Evolutionary conservation across 768 basidiomycete genomes (phyloP).

Genomic region (Grammothele lineata): DNA sequence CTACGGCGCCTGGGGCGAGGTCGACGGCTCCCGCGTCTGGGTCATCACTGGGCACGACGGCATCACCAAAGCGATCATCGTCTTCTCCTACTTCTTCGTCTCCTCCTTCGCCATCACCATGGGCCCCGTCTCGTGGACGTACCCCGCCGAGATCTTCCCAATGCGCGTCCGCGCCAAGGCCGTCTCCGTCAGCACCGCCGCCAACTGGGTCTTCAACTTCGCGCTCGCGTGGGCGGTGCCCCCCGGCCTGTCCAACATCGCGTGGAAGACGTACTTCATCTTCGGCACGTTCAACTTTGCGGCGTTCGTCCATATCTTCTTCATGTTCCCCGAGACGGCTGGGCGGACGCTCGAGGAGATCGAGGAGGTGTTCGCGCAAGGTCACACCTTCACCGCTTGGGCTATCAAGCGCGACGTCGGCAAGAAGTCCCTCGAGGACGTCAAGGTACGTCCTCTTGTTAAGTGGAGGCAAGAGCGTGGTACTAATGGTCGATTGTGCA

Average conservation of each 20-base stretch:
- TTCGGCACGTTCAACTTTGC: conserved; percentile 76
- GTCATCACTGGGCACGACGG: conserved; percentile 50
- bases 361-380: conserved; percentile 71
- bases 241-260: conserved; percentile 60
- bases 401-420: conserved; percentile 57
- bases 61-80: conserved; percentile 68
- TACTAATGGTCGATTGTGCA: background rate
- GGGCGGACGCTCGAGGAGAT: conserved; percentile 74
- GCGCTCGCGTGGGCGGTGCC: conserved; percentile 75
- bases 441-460: conserved; percentile 20
- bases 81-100: conserved; percentile 74
- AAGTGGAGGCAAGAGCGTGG: background rate
- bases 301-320: conserved; percentile 59
- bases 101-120: conserved; percentile 71
- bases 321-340: conserved; percentile 79
- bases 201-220: conserved; percentile 66
- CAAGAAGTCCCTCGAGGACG: conserved; percentile 53
- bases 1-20: conserved; percentile 58
- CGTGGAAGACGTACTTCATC: conserved; percentile 75
- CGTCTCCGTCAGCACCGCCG: conserved; percentile 38
- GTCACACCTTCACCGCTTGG: conserved; percentile 71
- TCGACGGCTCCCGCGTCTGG: conserved; percentile 47
- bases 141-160: conserved; percentile 69
- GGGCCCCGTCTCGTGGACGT: conserved; percentile 60
- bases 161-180: conserved; percentile 65